These are phyloP conservation scores for Helotiales sp. DNA, from an alignment of 2,329 filamentous ascomycete genomes.

Conservation along the genomic window DNA sequence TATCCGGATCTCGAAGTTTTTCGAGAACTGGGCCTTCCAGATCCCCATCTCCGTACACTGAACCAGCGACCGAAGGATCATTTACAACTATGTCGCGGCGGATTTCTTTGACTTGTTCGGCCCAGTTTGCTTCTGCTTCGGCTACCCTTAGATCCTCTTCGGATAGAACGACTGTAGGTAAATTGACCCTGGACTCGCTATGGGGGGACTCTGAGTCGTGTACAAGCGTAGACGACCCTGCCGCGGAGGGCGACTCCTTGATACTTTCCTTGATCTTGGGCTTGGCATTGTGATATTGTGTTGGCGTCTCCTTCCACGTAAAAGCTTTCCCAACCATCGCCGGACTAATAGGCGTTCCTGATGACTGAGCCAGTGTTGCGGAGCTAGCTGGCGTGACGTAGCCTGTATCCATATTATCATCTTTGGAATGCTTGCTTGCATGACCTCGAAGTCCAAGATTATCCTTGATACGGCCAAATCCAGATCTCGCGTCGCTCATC, in stretches of 20 bases:
- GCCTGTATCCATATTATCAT: slow-evolving; percentile 39
- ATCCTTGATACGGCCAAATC: slow-evolving; percentile 82
- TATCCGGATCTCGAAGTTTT: slow-evolving; percentile 47
- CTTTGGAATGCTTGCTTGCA: slow-evolving; percentile 53
- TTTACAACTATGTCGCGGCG: slow-evolving; percentile 44
- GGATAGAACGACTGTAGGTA: slow-evolving; percentile 7
- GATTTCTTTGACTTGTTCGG: slow-evolving; percentile 42
- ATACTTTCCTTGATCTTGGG: slow-evolving; percentile 26
- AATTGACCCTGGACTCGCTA: slow-evolving; percentile 11
- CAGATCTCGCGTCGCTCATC: slow-evolving; percentile 78
- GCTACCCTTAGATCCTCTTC: slow-evolving; percentile 20
- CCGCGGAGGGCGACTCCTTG: slow-evolving; percentile 15
- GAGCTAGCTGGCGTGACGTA: slow-evolving; percentile 29
- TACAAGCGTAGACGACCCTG: slow-evolving; percentile 5
- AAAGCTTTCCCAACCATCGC: slow-evolving; percentile 50
- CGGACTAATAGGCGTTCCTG: slow-evolving; percentile 25
- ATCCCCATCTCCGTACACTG: slow-evolving; percentile 59
- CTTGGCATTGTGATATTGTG: slow-evolving; percentile 49
- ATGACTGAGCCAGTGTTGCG: slow-evolving; percentile 15
- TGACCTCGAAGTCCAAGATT: slow-evolving; percentile 65
- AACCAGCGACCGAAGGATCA: slow-evolving; percentile 57
- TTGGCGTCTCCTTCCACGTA: slow-evolving; percentile 64
- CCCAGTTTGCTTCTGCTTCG: slow-evolving; percentile 31
- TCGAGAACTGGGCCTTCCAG: slow-evolving; percentile 54
- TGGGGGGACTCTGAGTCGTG: slow-evolving; percentile 16